Percentiles rank a stretch among this genome's conserved stretches.
Conservation (phyloP, 2,329 filamentous ascomycete genomes). For the Teratosphaeria pseudoeucalypti region DNA sequence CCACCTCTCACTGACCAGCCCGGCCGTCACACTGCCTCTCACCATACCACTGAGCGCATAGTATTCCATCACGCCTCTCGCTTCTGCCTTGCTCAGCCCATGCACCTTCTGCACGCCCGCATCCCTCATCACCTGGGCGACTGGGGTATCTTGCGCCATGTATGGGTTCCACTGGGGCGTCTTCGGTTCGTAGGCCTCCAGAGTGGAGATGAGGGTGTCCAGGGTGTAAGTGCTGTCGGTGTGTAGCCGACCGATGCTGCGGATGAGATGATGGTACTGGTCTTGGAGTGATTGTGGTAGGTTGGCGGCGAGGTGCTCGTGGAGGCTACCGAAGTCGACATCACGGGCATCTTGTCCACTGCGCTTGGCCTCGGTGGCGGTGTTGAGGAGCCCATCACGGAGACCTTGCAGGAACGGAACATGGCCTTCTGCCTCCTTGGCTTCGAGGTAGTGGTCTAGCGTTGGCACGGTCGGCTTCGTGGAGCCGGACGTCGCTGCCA, state of each 20-base stretch:
- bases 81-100: slow-evolving; percentile 64
- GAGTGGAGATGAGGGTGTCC: not conserved
- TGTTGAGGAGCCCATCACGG: not conserved
- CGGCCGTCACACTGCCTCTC: slow-evolving; percentile 58
- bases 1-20: slow-evolving; percentile 71
- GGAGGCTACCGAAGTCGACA: slow-evolving; percentile 1
- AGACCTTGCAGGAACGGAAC: not conserved
- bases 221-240: not conserved
- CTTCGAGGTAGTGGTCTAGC: slow-evolving; percentile 40
- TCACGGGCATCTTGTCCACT: not conserved
- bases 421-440: not conserved
- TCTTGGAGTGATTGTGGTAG: not conserved
- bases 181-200: not conserved
- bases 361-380: not conserved
- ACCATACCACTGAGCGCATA: slow-evolving; percentile 80
- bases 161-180: slow-evolving; percentile 43
- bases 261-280: not conserved
- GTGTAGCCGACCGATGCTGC: slow-evolving; percentile 8
- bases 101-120: slow-evolving; percentile 45
- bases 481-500: slow-evolving; percentile 63
- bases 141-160: slow-evolving; percentile 41
- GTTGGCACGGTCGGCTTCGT: slow-evolving; percentile 57
- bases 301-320: not conserved
- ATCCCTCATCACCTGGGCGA: slow-evolving; percentile 36
- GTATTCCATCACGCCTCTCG: slow-evolving; percentile 77